Evolutionary conservation across 108 stramenopile species (phyloP).

Genomic region (Nitzschia putrida): DNA sequence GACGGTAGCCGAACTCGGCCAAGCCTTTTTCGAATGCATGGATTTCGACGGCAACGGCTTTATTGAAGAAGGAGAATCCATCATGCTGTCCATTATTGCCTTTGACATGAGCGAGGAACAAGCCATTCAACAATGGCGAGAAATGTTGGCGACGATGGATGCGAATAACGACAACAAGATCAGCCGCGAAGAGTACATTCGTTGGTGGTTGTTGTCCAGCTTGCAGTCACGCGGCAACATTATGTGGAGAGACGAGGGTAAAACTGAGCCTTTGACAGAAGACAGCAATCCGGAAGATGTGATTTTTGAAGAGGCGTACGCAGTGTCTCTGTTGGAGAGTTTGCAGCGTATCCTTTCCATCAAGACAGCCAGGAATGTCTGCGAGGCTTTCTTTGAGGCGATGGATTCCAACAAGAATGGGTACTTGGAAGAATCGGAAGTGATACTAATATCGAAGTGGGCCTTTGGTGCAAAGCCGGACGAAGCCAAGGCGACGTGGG

Average conservation of each 20-base stretch:
- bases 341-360: conserved; percentile 18
- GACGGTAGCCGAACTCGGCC: conserved; percentile 1
- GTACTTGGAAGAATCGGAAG: conserved; percentile 11
- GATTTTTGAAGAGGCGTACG: conserved; percentile 1
- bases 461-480: conserved; percentile 8
- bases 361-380: conserved; percentile 10
- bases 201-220: conserved; percentile 8
- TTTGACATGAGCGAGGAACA: conserved; percentile 1
- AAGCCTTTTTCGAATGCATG: conserved; percentile 17
- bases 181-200: conserved; percentile 9
- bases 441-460: conserved; percentile 8
- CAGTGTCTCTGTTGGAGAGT: conserved; percentile 6
- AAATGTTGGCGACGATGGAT: conserved; percentile 15
- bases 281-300: background rate
- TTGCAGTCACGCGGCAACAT: background rate
- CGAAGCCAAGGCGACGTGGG: conserved; percentile 12
- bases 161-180: conserved; percentile 2
- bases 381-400: conserved; percentile 21
- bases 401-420: conserved; percentile 21
- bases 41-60: conserved; percentile 19
- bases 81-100: conserved; percentile 8
- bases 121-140: conserved; percentile 1
- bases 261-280: background rate
- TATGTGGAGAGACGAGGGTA: background rate
- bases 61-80: conserved; percentile 16